Evolutionary conservation across 768 basidiomycete species (phyloP).

Genomic region (Auricularia heimuer): DNA sequence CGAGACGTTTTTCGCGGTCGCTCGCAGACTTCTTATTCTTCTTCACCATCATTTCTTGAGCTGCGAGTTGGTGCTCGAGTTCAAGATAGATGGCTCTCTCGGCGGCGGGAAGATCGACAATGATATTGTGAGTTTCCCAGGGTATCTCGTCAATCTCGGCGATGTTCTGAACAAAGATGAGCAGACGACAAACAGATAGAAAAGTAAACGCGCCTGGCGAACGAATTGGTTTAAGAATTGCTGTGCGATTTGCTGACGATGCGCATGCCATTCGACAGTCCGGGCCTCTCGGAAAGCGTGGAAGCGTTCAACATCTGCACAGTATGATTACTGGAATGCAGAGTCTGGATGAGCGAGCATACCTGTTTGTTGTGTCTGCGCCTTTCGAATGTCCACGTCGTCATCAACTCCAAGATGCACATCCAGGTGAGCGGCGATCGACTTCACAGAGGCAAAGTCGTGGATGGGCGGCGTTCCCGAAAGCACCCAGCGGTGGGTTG

Average conservation of each 20-base stretch:
- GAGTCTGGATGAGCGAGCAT: slow-evolving; percentile 13
- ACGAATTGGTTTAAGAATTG: slow-evolving; percentile 72
- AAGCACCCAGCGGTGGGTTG: slow-evolving; percentile 86
- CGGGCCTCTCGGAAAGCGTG: slow-evolving; percentile 95
- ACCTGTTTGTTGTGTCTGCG: slow-evolving; percentile 82
- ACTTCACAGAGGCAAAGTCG: slow-evolving; percentile 84
- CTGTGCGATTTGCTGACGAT: slow-evolving; percentile 77
- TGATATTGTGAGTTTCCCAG: slow-evolving; percentile 51
- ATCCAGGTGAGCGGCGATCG: slow-evolving; percentile 78
- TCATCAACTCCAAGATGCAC: slow-evolving; percentile 91
- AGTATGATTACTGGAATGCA: slow-evolving; percentile 12
- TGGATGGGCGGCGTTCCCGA: slow-evolving; percentile 92
- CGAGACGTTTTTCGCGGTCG: slow-evolving; percentile 82
- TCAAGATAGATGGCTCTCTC: slow-evolving; percentile 93
- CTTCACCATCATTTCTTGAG: slow-evolving; percentile 74
- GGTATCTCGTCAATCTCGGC: slow-evolving; percentile 97
- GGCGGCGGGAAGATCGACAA: slow-evolving; percentile 71
- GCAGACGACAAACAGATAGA: background rate
- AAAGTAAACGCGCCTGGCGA: slow-evolving; percentile 58
- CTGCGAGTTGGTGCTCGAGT: slow-evolving; percentile 84
- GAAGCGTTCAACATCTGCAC: slow-evolving; percentile 76
- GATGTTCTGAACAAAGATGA: slow-evolving; percentile 54
- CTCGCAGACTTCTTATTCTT: slow-evolving; percentile 58
- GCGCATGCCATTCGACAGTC: slow-evolving; percentile 84
- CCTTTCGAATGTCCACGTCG: slow-evolving; percentile 77